Percentiles rank a stretch among this genome's conserved stretches.
phyloP scores from a whole-genome alignment of 179 eudicot genomes.

The Pouteria campechiana region DNA sequence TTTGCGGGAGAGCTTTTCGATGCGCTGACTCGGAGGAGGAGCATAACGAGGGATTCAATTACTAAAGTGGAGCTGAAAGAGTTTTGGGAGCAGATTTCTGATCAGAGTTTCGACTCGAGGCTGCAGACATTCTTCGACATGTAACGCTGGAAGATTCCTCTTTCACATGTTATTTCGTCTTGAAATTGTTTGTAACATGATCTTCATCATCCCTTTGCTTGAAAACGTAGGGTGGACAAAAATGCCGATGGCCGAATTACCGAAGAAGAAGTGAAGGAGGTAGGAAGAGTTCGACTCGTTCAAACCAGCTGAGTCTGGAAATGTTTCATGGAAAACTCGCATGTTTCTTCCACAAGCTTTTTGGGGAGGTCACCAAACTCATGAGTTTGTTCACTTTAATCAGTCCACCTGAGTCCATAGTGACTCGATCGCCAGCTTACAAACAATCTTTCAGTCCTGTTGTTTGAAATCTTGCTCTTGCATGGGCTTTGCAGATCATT shows the following conservation, averaged over 20 bases:
- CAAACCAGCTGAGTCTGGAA: not conserved
- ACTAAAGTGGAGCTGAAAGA: constrained; percentile 31
- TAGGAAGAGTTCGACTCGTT: constrained; percentile 1
- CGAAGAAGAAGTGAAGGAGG: constrained; percentile 58
- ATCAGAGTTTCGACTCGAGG: constrained; percentile 48
- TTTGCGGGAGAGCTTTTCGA: constrained; percentile 47
- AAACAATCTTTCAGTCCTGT: not conserved
- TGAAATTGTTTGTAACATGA: not conserved
- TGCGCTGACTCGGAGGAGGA: constrained; percentile 42
- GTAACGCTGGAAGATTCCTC: constrained; percentile 16
- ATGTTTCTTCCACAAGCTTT: too few relatives aligned
- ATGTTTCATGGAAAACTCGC: too few relatives aligned
- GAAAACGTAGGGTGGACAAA: constrained; percentile 45
- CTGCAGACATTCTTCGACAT: constrained; percentile 53
- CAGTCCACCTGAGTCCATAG: too few relatives aligned
- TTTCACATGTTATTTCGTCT: not conserved
- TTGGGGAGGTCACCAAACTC: too few relatives aligned
- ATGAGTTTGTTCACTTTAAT: too few relatives aligned
- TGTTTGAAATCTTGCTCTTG: not conserved
- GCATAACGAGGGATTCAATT: constrained; percentile 25
- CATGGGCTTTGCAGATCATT: constrained; percentile 31
- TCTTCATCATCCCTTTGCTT: not conserved
- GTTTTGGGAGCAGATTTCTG: constrained; percentile 51
- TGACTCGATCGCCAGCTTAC: not conserved
- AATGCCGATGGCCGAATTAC: constrained; percentile 53